Conservation (phyloP, 2,329 filamentous ascomycete genomes). For the Penicillium sp. region DNA sequence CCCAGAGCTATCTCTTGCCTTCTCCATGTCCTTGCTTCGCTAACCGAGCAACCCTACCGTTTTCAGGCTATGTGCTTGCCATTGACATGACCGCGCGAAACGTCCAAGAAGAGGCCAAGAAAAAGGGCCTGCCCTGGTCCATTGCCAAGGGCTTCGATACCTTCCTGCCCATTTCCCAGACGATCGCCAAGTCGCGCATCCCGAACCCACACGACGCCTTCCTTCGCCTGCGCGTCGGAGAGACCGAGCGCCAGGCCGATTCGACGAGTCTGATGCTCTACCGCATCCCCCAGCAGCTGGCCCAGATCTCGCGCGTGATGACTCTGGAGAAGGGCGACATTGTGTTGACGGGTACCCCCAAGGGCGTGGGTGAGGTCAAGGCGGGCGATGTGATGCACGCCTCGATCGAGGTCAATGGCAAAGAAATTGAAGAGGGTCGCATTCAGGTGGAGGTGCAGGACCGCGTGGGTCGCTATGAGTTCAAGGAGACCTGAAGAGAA, state of each 20-base stretch:
- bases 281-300: constrained; percentile 80
- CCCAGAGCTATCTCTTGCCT: not conserved
- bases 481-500: constrained; percentile 64
- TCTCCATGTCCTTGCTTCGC: not conserved
- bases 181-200: constrained; percentile 78
- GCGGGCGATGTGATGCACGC: constrained; percentile 86
- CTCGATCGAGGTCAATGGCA: constrained; percentile 75
- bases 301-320: constrained; percentile 94
- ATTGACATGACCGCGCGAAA: constrained; percentile 99
- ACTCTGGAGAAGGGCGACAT: constrained; percentile 89
- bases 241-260: constrained; percentile 75
- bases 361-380: constrained; percentile 84
- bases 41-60: not conserved
- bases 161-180: constrained; percentile 82
- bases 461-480: constrained; percentile 74
- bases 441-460: constrained; percentile 85
- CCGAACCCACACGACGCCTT: constrained; percentile 86
- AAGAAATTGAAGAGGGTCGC: constrained; percentile 79
- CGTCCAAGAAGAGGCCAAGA: constrained; percentile 94
- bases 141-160: constrained; percentile 98
- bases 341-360: constrained; percentile 94
- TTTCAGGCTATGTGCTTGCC: constrained; percentile 75
- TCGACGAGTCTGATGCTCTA: constrained; percentile 95
- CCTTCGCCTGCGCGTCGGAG: constrained; percentile 83
- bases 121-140: constrained; percentile 92